Conservation (phyloP, 1,284 basidiomycete species). For the Naganishia albida region DNA sequence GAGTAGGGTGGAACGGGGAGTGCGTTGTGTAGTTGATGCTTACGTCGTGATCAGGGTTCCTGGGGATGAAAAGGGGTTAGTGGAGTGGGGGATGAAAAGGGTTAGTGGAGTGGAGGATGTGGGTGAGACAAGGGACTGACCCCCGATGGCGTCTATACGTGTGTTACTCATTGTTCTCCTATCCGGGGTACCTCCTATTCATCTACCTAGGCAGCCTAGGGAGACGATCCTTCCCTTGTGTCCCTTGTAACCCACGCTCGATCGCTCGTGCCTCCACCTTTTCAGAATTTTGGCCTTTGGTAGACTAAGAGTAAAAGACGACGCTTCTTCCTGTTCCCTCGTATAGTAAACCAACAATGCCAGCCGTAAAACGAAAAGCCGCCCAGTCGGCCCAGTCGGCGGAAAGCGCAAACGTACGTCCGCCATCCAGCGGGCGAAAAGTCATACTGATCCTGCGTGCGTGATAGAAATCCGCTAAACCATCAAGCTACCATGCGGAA, state of each 20-base stretch:
- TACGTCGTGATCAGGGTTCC: conserved; percentile 26
- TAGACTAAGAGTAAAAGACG: neutral
- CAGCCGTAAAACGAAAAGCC: conserved; percentile 28
- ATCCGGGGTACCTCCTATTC: neutral
- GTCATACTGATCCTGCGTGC: neutral
- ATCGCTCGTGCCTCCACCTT: neutral
- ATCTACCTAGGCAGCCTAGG: no score
- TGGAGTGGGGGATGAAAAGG: neutral
- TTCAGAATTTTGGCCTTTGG: neutral
- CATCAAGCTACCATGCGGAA: conserved; percentile 14
- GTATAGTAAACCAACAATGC: conserved; percentile 15
- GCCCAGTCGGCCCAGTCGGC: neutral
- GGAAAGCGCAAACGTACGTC: conserved; percentile 1
- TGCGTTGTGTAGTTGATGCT: neutral
- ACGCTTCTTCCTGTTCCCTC: no score
- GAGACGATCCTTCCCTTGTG: no score
- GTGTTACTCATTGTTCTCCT: conserved; percentile 2
- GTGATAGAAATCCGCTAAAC: conserved; percentile 25
- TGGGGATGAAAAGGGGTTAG: neutral
- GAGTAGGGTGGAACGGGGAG: neutral
- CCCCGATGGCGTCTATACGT: conserved; percentile 21
- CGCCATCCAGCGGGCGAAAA: no score
- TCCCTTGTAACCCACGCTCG: no score
- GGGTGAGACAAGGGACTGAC: neutral
- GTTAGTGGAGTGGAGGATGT: neutral